Conservation (phyloP, 352 stramenopile genomes). For the Elongisporangium senticosum region DNA sequence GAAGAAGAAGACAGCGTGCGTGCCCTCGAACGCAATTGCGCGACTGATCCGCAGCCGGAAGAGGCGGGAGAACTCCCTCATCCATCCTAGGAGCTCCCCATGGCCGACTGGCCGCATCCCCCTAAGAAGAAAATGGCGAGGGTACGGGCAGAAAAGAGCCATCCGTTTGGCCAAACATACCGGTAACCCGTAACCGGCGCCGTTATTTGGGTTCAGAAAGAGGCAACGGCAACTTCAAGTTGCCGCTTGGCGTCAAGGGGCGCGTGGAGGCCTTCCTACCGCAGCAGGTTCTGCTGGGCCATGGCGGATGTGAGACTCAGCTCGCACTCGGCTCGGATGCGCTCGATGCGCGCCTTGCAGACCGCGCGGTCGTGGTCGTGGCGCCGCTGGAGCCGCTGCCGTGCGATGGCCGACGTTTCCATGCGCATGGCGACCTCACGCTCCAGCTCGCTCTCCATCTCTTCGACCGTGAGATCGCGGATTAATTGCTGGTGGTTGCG, state of each 20-base stretch:
- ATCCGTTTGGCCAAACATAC: neutral
- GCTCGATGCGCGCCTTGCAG: conserved; percentile 55
- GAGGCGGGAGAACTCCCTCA: neutral
- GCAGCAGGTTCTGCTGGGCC: conserved; percentile 68
- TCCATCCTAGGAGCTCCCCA: neutral
- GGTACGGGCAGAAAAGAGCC: neutral
- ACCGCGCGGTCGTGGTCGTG: conserved; percentile 48
- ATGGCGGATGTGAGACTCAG: conserved; percentile 53
- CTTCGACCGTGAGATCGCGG: conserved; percentile 42
- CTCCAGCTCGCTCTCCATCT: conserved; percentile 57
- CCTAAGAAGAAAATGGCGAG: neutral
- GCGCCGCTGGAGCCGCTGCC: conserved; percentile 41
- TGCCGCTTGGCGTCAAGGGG: neutral
- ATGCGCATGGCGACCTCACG: conserved; percentile 47
- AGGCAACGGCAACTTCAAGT: neutral
- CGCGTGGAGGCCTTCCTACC: conserved; percentile 17
- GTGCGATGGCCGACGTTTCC: conserved; percentile 33
- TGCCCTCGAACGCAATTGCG: neutral
- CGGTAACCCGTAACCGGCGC: neutral
- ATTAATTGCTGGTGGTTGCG: conserved; percentile 46
- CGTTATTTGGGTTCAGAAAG: neutral
- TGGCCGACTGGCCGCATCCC: neutral
- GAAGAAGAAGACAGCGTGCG: neutral
- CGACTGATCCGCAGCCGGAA: neutral
- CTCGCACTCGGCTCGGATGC: conserved; percentile 59